Percentiles rank a stretch among this genome's conserved stretches.
Conservation (phyloP, 2,329 filamentous ascomycete species). For the Alternaria sp. region DNA sequence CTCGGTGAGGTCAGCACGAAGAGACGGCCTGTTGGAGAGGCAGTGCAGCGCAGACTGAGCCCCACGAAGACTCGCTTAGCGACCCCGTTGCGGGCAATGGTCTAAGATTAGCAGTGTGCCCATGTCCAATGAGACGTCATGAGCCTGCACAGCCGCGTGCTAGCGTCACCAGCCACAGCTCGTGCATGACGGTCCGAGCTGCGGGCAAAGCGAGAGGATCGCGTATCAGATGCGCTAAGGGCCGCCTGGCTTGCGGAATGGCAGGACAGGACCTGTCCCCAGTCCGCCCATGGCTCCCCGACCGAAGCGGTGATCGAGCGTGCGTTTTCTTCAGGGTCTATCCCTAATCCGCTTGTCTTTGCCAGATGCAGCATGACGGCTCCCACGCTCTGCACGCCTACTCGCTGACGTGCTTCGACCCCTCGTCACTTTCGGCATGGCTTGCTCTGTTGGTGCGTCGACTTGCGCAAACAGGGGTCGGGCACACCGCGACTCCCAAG, state of each 20-base stretch:
- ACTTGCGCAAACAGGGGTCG: conserved; percentile 37
- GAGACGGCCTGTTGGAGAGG: conserved; percentile 15
- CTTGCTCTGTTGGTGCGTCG: conserved; percentile 26
- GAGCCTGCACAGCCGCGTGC: conserved; percentile 29
- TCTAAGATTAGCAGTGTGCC: conserved; percentile 26
- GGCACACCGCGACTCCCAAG: conserved; percentile 47
- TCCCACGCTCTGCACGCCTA: conserved; percentile 26
- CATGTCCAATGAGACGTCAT: conserved; percentile 27
- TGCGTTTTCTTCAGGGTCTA: conserved; percentile 29
- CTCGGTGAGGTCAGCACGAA: conserved; percentile 43
- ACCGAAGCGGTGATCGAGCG: conserved; percentile 44
- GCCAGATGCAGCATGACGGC: conserved; percentile 35
- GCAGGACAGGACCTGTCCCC: conserved; percentile 13
- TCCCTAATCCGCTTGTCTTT: conserved; percentile 43
- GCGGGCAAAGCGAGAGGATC: conserved; percentile 34
- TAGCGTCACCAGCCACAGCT: conserved; percentile 33
- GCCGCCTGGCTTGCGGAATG: conserved; percentile 27
- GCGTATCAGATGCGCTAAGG: conserved; percentile 31
- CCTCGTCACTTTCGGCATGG: conserved; percentile 33
- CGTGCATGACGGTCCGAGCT: conserved; percentile 22
- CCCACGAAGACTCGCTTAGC: conserved; percentile 28
- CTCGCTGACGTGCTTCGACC: conserved; percentile 31
- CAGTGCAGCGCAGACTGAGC: conserved; percentile 26
- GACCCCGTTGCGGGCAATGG: conserved; percentile 32
- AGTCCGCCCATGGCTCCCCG: conserved; percentile 29